Evolutionary conservation across 2,329 filamentous ascomycete genomes (phyloP), one percentile per base, ranked within the genome.

Genomic region (Pyrenochaeta sp.): DNA sequence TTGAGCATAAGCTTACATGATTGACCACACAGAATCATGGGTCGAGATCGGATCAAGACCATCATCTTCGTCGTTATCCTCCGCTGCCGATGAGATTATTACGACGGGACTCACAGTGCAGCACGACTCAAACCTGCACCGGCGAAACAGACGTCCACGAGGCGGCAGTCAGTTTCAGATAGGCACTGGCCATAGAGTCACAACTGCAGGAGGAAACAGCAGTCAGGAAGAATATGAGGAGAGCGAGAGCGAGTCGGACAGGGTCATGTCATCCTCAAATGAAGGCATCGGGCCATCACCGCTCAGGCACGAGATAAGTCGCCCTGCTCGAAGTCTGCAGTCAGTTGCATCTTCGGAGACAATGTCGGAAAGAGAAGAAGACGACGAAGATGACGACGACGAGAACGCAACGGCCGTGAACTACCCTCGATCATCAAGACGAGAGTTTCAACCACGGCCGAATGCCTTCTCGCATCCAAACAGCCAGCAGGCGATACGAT

Each of bases 201-300:
- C 77, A 28, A 83, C 80, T 58, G 71, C 75, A 48, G 75, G 71
- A 42, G 82, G 80, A 34, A 95, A 92, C 50, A 96, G 92, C 78
- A 96, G 93, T 71, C 92, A 97, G 75, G 93, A 97, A 68, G 93
- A 97, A 79, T 96, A 96, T 71, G 92, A 96, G 34, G 93, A 97
- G 81, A 96, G 91, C 61, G 93, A 96, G 76, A 96, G 86, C 77
- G 93, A 97, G 62, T 92, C 93, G 42, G 93, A 97, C 69, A 86
- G 85, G 54, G 82, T 88, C 50, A 81, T 89, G 80, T 86, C 84
- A 56, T 88, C 86, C 58, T 89, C 87, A 3, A 88, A 86, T 62
- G 87, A 89, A 72, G 85, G 84, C 42, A 75, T 86, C 25, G 68
- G 68, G n/a, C 72, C 69, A 9, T 76, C 74, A 2, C 76, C 75